These are phyloP conservation scores for Podila epigama DNA, from an alignment of 192 early-diverging fungal genomes.

Conservation along the genomic window DNA sequence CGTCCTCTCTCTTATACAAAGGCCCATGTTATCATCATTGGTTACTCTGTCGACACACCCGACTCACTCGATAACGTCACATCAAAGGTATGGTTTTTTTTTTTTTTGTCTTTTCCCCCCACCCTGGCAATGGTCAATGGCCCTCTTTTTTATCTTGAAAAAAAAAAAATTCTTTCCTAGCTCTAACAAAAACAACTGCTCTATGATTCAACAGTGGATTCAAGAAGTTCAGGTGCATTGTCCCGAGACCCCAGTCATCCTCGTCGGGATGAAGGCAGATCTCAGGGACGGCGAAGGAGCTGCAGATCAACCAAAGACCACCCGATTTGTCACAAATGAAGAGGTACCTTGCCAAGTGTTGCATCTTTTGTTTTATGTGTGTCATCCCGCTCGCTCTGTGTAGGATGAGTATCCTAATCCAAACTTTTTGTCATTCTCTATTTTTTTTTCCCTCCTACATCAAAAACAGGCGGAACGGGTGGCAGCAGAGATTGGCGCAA, in stretches of 20 bases:
- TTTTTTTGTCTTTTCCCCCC: too few species aligned
- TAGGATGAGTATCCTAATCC: too few species aligned
- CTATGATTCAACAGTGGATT: conserved; percentile 73
- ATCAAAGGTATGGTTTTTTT: conserved; percentile 57
- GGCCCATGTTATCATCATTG: conserved; percentile 93
- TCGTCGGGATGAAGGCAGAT: conserved; percentile 92
- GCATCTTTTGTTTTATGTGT: neutral
- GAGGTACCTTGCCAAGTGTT: conserved; percentile 57
- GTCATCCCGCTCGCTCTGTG: too few species aligned
- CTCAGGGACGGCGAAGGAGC: conserved; percentile 78
- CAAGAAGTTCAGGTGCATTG: conserved; percentile 87
- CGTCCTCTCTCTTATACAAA: conserved; percentile 94
- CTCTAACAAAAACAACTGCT: neutral
- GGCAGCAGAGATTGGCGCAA: conserved; percentile 74
- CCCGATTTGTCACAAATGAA: conserved; percentile 73
- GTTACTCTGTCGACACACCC: conserved; percentile 86
- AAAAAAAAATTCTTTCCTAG: neutral
- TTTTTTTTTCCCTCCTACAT: conserved; percentile 2
- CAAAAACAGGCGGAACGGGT: conserved; percentile 77
- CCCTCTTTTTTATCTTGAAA: too few species aligned
- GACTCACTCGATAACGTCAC: conserved; percentile 85
- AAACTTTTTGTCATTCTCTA: conserved; percentile 2
- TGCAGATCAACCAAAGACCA: conserved; percentile 69
- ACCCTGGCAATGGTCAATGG: too few species aligned
- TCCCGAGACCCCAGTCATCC: conserved; percentile 80